Percentiles rank a stretch among this genome's conserved stretches.
phyloP scores from a whole-genome alignment of 176 grass and related monocot genomes.

The Otatea glauca region DNA sequence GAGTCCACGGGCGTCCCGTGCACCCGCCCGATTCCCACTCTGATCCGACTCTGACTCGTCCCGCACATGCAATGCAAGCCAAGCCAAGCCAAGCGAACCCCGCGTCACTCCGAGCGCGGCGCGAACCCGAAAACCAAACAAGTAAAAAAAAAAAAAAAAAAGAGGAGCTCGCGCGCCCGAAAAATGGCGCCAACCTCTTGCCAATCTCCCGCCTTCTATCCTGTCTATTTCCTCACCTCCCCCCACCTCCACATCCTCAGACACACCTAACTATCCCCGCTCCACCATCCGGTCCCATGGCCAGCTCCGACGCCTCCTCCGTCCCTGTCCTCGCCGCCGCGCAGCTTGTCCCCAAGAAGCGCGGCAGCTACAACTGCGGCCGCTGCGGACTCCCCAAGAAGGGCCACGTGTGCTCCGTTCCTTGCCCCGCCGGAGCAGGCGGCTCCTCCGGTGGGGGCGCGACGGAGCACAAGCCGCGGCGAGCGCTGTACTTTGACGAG shows the following conservation, averaged over 20 bases:
- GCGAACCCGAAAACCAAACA: conserved; percentile 34
- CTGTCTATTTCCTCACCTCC: conserved; percentile 37
- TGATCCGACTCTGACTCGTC: background rate
- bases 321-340: background rate
- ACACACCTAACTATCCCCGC: conserved; percentile 26
- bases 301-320: conserved; percentile 18
- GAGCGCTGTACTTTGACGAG: conserved; percentile 78
- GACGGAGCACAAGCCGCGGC: conserved; percentile 44
- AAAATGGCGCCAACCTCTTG: conserved; percentile 57
- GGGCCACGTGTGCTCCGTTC: conserved; percentile 73
- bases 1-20: background rate
- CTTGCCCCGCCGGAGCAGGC: background rate
- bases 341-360: conserved; percentile 46
- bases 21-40: background rate
- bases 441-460: background rate
- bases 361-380: conserved; percentile 92
- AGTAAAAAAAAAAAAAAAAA: background rate
- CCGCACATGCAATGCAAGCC: background rate
- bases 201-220: conserved; percentile 37
- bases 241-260: background rate
- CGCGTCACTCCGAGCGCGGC: conserved; percentile 32
- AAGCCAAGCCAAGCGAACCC: background rate
- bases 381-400: conserved; percentile 85
- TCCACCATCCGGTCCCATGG: conserved; percentile 13
- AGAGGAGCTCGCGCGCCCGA: conserved; percentile 37